Base-by-base conservation (phyloP, 306 rosid species). In the Argentina anserina region DNA sequence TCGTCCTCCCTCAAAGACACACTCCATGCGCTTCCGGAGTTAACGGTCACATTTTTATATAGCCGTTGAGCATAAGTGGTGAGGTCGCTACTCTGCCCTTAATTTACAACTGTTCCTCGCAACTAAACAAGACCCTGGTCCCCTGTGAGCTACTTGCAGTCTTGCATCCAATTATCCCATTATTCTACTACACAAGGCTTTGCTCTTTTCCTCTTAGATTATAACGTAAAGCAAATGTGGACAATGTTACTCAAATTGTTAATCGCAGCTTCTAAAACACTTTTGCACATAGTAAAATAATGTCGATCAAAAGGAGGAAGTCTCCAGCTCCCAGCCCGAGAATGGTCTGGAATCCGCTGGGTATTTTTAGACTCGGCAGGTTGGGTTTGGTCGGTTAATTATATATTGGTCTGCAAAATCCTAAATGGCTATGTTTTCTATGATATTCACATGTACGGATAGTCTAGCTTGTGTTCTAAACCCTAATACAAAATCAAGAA, bases 11-110 rank as follows among this genome's bases (percentile, higher is more conserved):
- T 7, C 11, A 17, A 60, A 8, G 33, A 45, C 39, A 34, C 71
- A 68, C 46, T 31, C 37, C 41, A 5, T n/a, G n/a, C n/a, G n/a
- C 5, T 18, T 78, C 86, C 86, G 69, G 2, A 20, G 68, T 77
- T 74, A 83, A 84, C 66, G 66, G 66, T 60, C 23, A 31, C 66
- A 60, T 60, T 60, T 60, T 29, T 31, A 60, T 7, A 60, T 60
- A 60, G 40, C 66, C 66, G 66, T 60, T 60, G 66, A 60, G 41
- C 34, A 4, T 33, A 33, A 9, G 20, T 26, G 18, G 7, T 21
- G 29, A 7, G 2, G 36, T 26, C 15, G 34, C 17, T 55, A 10
- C 61, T 55, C 11, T 25, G 34, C 34, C 1, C 12, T 55, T 25
- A 56, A 56, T 2, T 3, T 56, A 14, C 8, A 12, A 56, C 39